A percentile compares a stretch with the other conserved stretches of the same genome.
These are phyloP conservation scores for Penicillium sp. DNA, from an alignment of 2,329 filamentous ascomycete species.

Conservation along the genomic window DNA sequence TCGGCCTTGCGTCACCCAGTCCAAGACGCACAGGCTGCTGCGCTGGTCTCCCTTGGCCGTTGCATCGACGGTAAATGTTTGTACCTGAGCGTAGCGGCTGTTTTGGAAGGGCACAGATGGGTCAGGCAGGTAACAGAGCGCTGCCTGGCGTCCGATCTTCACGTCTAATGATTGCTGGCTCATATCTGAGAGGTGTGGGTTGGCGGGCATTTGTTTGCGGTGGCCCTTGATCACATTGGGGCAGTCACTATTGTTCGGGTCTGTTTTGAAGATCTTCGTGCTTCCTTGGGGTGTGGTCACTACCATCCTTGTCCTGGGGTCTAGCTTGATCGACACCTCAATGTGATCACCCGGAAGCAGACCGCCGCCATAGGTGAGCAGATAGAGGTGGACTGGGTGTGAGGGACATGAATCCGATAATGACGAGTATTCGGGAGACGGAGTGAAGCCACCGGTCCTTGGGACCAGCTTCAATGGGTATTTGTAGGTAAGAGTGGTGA, in stretches of 20 bases:
- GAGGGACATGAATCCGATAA: slow-evolving; percentile 31
- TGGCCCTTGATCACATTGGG: slow-evolving; percentile 28
- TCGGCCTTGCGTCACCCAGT: slow-evolving; percentile 92
- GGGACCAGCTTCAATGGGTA: slow-evolving; percentile 94
- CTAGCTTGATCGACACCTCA: slow-evolving; percentile 67
- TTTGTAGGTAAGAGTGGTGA: slow-evolving; percentile 77
- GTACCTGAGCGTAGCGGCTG: slow-evolving; percentile 80
- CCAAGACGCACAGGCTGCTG: slow-evolving; percentile 72
- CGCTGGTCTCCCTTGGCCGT: slow-evolving; percentile 36
- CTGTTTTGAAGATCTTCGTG: slow-evolving; percentile 93
- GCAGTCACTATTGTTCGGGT: slow-evolving; percentile 13
- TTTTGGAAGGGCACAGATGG: slow-evolving; percentile 87
- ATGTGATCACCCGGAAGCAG: slow-evolving; percentile 85
- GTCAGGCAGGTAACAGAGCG: slow-evolving; percentile 72
- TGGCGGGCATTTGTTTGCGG: slow-evolving; percentile 41
- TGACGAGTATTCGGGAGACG: slow-evolving; percentile 36
- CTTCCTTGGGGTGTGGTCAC: slow-evolving; percentile 68
- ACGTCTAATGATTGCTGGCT: slow-evolving; percentile 53
- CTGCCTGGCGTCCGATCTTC: slow-evolving; percentile 48
- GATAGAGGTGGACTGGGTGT: slow-evolving; percentile 72
- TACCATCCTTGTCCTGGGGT: slow-evolving; percentile 62
- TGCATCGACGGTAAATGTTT: slow-evolving; percentile 66
- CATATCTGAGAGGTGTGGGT: slow-evolving; percentile 31
- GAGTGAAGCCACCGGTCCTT: slow-evolving; percentile 65
- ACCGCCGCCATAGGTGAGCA: slow-evolving; percentile 92